A percentile compares a stretch with the other conserved stretches of the same genome.
These are phyloP conservation scores for Solanum peruvianum DNA, from an alignment of 257 asterid genomes.

Conservation along the genomic window DNA sequence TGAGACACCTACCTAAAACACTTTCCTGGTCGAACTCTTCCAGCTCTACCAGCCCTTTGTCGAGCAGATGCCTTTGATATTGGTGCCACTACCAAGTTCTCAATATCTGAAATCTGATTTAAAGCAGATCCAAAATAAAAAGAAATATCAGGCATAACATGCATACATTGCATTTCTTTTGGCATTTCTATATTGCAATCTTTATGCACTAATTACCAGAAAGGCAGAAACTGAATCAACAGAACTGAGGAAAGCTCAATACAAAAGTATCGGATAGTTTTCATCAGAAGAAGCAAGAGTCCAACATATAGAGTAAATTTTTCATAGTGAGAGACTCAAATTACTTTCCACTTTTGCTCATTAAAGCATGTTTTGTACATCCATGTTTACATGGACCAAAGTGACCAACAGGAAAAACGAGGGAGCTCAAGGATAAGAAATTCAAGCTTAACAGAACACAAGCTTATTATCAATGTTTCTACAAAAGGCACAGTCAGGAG, in stretches of 20 bases:
- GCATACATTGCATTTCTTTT: neutral
- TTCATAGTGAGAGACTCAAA: neutral
- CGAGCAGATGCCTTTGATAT: constrained; percentile 94
- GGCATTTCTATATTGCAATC: neutral
- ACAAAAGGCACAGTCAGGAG: neutral
- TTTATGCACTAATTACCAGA: neutral
- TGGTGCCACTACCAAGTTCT: constrained; percentile 82
- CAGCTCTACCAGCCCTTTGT: constrained; percentile 98
- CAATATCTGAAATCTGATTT: constrained; percentile 81
- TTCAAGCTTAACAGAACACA: neutral
- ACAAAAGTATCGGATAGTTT: neutral
- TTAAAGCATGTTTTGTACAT: neutral
- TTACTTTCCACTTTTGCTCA: neutral
- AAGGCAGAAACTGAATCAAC: neutral
- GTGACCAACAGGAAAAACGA: neutral
- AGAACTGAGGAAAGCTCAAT: neutral
- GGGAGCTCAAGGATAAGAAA: neutral
- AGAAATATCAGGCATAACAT: neutral
- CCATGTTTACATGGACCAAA: neutral
- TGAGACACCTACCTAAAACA: constrained; percentile 61
- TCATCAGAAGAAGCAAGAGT: neutral
- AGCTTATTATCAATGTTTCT: neutral
- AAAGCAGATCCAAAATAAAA: constrained; percentile 5
- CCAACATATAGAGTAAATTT: neutral
- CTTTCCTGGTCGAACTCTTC: constrained; percentile 95